Evolutionary conservation across 768 basidiomycete species (phyloP).

Genomic region (Rhodotorula paludigena): DNA sequence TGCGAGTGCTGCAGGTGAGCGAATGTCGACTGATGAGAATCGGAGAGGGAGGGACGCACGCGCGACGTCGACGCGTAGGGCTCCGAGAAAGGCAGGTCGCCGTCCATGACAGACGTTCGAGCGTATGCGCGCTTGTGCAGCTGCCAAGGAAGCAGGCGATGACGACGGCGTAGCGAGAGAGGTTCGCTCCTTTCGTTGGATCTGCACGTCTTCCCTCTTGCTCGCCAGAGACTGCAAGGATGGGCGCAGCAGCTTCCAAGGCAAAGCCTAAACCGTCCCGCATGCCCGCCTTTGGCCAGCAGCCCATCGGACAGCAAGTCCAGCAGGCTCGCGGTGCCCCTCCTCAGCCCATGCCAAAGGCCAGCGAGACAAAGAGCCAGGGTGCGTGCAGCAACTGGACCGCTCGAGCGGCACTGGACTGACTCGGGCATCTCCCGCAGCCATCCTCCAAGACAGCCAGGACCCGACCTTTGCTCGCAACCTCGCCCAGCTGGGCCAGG

Average conservation of each 20-base stretch:
- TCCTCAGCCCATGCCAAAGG: conserved; percentile 35
- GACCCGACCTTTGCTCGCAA: conserved; percentile 70
- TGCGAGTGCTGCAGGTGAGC: neutral
- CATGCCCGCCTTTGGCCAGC: neutral
- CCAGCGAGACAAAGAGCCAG: conserved; percentile 53
- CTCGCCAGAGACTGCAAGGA: neutral
- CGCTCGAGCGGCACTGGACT: neutral
- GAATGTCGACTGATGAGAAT: neutral
- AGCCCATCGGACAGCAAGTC: conserved; percentile 4
- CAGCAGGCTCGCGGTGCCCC: neutral
- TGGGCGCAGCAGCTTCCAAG: conserved; percentile 35
- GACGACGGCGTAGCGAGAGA: neutral
- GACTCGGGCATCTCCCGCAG: conserved; percentile 46
- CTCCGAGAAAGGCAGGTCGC: conserved; percentile 5
- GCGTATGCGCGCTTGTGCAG: neutral
- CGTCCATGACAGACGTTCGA: too few relatives aligned
- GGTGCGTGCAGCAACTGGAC: neutral
- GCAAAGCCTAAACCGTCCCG: conserved; percentile 6
- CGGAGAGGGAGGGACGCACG: conserved; percentile 4
- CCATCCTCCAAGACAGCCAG: conserved; percentile 60
- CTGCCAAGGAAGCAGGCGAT: neutral
- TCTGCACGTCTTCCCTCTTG: neutral
- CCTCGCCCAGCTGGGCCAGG: conserved; percentile 61
- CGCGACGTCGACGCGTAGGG: conserved; percentile 30
- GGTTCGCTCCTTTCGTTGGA: neutral